Percentiles rank a stretch among this genome's conserved stretches.
Conservation (phyloP, 306 rosid genomes). For the Inga laurina region DNA sequence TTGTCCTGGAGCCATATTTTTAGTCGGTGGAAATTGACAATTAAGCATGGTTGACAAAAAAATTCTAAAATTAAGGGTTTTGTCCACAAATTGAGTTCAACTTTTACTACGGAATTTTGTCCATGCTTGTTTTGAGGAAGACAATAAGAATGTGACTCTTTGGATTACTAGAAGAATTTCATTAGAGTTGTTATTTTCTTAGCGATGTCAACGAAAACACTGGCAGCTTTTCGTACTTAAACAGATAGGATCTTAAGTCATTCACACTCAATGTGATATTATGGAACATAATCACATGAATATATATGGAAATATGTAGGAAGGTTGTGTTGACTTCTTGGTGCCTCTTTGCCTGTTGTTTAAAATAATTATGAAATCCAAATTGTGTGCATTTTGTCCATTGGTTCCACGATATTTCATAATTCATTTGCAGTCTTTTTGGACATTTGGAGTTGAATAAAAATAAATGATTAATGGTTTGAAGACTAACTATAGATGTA, state of each 20-base stretch:
- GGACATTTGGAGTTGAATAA: conserved; percentile 6
- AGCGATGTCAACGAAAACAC: conserved; percentile 23
- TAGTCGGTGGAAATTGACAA: conserved; percentile 13
- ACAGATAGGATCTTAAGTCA: background rate
- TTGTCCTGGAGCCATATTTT: conserved; percentile 11
- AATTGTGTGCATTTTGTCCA: background rate
- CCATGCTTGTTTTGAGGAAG: background rate
- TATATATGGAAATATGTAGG: background rate
- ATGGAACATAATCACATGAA: background rate
- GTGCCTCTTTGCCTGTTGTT: background rate
- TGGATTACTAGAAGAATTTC: conserved; percentile 26
- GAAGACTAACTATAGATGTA: background rate
- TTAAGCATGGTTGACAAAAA: conserved; percentile 10
- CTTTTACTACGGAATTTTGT: conserved; percentile 16
- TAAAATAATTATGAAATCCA: background rate
- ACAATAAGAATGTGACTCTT: conserved; percentile 3
- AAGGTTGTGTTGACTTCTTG: background rate
- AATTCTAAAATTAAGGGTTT: background rate
- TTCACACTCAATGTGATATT: background rate
- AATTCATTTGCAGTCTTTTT: conserved; percentile 33
- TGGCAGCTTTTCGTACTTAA: background rate
- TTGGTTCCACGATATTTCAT: background rate
- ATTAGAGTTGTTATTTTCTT: background rate
- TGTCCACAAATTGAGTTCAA: conserved; percentile 7
- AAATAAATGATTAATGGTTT: background rate